Evolutionary conservation across 2,329 filamentous ascomycete species (phyloP), one percentile per base, ranked within the genome.

Genomic region (Trichoderma simmonsii): DNA sequence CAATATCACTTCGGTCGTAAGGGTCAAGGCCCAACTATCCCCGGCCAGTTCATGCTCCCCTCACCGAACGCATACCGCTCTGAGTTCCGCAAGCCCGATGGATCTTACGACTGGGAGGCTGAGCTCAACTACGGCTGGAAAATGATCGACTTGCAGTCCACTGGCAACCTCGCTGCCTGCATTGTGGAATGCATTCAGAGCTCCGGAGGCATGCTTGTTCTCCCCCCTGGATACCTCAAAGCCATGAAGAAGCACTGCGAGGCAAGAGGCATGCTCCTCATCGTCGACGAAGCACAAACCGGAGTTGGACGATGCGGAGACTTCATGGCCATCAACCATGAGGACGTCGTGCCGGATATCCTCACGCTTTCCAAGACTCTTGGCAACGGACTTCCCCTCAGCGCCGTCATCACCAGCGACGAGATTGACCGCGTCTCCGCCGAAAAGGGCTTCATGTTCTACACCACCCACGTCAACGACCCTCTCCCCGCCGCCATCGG

Each of bases 401-500:
- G 84, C 63, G 85, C 89, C 0, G 87, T 91, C 1, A 81, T 87
- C 2, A 90, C 89, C 0, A 87, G 84, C 57, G 81, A 83, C 5
- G 81, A 84, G 36, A 88, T 91, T 60, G 87, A 85, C 56, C 78
- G 79, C 3, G 82, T 82, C 2, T 86, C 84, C 36, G 78, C 79
- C 12, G 84, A 88, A 21, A 80, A 81, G 3, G 85, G 83, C 32
- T 91, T 85, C 74, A 80, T 87, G 21, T 90, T 87, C 76, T 86
- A 88, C 74, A 91, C 88, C 0, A 91, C 89, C 0, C 89, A 91
- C 74, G 79, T 90, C 63, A 90, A 91, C 74, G 89, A 91, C 73
- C 88, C 89, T 0, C 79, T 91, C 0, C 85, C 88, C 0, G 87
- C 87, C 0, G 86, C 88, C 0, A 87, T 91, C 1, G 88, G 88